Evolutionary conservation across 169 alveolate species (phyloP).

Genomic region (Plasmodium cynomolgi): DNA sequence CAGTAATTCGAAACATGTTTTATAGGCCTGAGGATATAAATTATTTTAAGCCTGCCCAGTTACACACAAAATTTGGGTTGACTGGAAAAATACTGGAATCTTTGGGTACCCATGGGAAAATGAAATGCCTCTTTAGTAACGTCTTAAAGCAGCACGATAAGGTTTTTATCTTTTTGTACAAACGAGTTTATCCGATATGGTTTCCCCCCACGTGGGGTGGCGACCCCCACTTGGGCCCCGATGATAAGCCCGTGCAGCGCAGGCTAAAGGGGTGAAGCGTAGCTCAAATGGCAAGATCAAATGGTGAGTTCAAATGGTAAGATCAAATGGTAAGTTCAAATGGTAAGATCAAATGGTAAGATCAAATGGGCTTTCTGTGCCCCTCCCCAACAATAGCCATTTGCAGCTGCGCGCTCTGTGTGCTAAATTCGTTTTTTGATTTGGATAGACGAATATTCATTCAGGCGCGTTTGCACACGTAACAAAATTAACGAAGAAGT

Average conservation of each 20-base stretch:
- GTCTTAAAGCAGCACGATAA: conserved; percentile 95
- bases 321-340: not conserved
- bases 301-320: not conserved
- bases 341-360: not conserved
- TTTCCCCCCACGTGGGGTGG: conserved; percentile 84
- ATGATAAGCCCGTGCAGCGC: conserved; percentile 29
- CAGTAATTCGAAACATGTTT: conserved; percentile 98
- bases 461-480: not conserved
- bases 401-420: not conserved
- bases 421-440: not conserved
- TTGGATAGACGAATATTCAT: not conserved
- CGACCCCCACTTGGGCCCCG: conserved; percentile 62
- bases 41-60: conserved; percentile 97
- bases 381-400: not conserved
- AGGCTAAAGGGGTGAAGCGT: not conserved
- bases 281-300: not conserved
- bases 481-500: not conserved
- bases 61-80: conserved; percentile 96
- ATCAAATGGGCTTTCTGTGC: not conserved
- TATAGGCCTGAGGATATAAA: conserved; percentile 96
- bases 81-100: conserved; percentile 97
- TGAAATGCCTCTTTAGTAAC: conserved; percentile 98
- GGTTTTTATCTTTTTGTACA: conserved; percentile 93
- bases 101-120: conserved; percentile 99
- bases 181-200: conserved; percentile 95